These are phyloP conservation scores for Kitagawia praeruptora DNA, from an alignment of 129 eudicot genomes.

Conservation along the genomic window DNA sequence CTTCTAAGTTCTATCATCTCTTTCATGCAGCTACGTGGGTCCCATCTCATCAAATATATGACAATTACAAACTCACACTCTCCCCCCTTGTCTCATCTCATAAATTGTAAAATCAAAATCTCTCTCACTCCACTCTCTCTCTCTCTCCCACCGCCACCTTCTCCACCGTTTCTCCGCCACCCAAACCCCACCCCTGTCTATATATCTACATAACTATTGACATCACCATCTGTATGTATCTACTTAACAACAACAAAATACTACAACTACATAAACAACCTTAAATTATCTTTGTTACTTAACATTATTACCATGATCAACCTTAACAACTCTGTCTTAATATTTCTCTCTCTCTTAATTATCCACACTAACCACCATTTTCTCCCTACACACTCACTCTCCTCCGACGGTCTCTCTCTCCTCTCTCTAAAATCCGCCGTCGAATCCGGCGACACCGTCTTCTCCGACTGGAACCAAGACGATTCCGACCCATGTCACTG, in stretches of 20 bases:
- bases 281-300: not conserved
- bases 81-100: conserved; percentile 18
- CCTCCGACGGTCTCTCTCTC: conserved; percentile 79
- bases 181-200: not conserved
- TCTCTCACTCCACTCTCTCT: not conserved
- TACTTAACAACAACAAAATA: not conserved
- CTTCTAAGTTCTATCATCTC: not conserved
- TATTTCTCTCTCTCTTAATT: not conserved
- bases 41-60: conserved; percentile 1
- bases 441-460: conserved; percentile 42
- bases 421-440: conserved; percentile 85
- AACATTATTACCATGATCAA: not conserved
- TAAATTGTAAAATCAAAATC: not conserved
- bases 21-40: conserved; percentile 1
- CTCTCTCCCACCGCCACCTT: conserved; percentile 16
- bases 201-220: not conserved
- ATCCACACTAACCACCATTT: not conserved
- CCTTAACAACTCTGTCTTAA: not conserved
- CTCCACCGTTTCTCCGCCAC: conserved; percentile 6
- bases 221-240: not conserved
- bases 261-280: not conserved
- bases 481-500: conserved; percentile 70
- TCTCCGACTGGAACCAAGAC: conserved; percentile 74
- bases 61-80: not conserved
- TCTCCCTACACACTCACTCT: conserved; percentile 17